Percentiles rank a stretch among this genome's conserved stretches.
Evolutionary conservation across 768 basidiomycete species (phyloP).

Genomic region (Boletus rufocinnamomeus): DNA sequence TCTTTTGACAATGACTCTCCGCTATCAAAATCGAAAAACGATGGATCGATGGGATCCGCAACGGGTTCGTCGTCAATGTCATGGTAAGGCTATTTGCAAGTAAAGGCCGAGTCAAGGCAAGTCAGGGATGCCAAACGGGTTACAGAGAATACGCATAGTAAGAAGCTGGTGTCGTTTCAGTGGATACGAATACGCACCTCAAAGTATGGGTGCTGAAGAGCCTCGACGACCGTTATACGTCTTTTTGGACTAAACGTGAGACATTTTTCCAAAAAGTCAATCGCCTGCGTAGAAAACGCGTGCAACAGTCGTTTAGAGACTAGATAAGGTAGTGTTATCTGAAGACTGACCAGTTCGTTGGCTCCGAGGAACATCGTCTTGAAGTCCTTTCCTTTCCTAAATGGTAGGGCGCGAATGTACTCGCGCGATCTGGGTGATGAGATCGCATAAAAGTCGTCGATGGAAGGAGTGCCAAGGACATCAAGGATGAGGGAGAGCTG

Average conservation of each 20-base stretch:
- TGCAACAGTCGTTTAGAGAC: not conserved
- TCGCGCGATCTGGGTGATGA: slow-evolving; percentile 78
- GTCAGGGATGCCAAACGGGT: not conserved
- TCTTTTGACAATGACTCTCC: slow-evolving; percentile 65
- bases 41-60: slow-evolving; percentile 71
- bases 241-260: slow-evolving; percentile 85
- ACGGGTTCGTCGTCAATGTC: slow-evolving; percentile 88
- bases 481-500: slow-evolving; percentile 92
- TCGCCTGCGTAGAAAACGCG: slow-evolving; percentile 44
- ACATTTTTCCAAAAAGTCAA: slow-evolving; percentile 78
- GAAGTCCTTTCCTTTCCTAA: slow-evolving; percentile 79
- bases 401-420: slow-evolving; percentile 86
- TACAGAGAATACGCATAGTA: not conserved
- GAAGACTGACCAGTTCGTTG: slow-evolving; percentile 53
- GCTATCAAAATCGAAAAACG: slow-evolving; percentile 84
- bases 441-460: slow-evolving; percentile 96
- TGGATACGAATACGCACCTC: slow-evolving; percentile 47
- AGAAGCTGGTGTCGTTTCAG: not conserved
- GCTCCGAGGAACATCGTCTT: slow-evolving; percentile 71
- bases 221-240: slow-evolving; percentile 85
- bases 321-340: not conserved
- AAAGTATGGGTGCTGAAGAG: slow-evolving; percentile 87
- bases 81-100: slow-evolving; percentile 70
- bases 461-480: slow-evolving; percentile 85
- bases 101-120: not conserved